Conservation (phyloP, 768 basidiomycete genomes). For the Boletus insuetus region DNA sequence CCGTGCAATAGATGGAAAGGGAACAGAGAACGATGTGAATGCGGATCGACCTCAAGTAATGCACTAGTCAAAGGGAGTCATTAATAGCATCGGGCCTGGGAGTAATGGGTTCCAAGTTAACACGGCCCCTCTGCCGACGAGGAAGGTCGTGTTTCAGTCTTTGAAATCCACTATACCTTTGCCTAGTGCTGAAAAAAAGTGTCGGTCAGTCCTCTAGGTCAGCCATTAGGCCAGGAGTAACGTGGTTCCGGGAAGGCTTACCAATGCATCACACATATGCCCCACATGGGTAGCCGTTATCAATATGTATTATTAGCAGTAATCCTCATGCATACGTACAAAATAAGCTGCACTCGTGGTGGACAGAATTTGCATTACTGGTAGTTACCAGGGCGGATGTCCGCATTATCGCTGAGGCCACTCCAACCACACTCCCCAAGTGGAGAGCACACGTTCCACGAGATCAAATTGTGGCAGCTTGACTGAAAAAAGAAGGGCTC, state of each 20-base stretch:
- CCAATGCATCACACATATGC: no score
- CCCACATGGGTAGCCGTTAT: no score
- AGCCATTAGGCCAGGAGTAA: background rate
- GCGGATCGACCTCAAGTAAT: background rate
- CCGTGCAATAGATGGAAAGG: background rate
- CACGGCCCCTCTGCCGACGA: background rate
- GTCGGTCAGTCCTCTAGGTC: background rate
- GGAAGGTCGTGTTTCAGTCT: no score
- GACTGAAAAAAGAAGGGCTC: background rate
- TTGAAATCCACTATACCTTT: no score
- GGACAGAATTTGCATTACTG: background rate
- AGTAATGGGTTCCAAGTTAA: background rate
- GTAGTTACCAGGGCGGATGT: background rate
- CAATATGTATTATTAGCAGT: no score
- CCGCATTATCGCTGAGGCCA: background rate
- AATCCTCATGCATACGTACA: background rate
- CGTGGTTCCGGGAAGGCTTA: no score
- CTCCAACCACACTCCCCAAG: no score
- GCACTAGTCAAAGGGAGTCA: background rate
- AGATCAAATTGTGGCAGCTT: no score
- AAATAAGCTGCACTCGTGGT: background rate
- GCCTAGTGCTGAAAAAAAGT: no score
- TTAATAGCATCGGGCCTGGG: slow-evolving; percentile 9
- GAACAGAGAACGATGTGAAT: background rate
- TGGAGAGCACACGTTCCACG: no score